Base-by-base conservation (phyloP, 805 yeast genomes). In the Saccharomycopsis guyanensis region DNA sequence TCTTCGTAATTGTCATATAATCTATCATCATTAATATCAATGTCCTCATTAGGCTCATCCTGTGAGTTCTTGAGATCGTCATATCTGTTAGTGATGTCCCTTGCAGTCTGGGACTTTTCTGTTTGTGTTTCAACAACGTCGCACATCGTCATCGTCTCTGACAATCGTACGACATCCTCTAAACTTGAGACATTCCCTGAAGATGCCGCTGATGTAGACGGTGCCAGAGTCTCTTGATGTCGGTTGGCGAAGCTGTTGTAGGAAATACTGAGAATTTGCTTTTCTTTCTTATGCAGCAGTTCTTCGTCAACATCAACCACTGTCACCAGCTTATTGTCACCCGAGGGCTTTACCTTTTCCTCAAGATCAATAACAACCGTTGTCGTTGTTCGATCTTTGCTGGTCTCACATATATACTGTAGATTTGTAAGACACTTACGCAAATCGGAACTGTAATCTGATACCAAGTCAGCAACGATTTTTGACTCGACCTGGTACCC, bases 381-480 rank as follows among this genome's bases (percentile, higher is more conserved):
- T 18, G n/a, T 12, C 24, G n/a, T 4, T n/a, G n/a, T n/a, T 18
- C 18, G 8, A 8, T 16, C 16, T 18, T 16, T 18, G 23, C 22
- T 37, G 19, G n/a, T 13, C 23, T 20, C 7, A 6, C 45, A 72
- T 1, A 66, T 13, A 46, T 61, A 64, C 54, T 78, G 82, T 31
- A 75, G 61, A 3, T 64, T 61, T 59, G 68, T 60, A 8, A 80
- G 53, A 33, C 71, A 66, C 48, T 65, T 67, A 43, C 84, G 62
- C 24, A 80, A 59, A 56, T 79, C 83, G 38, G 53, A 55, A 4
- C 57, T 54, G 20, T 56, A 52, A 10, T 55, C 52, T 5, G 49
- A 40, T 1, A 69, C 52, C 0, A 75, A 50, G 2, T 52, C 39
- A 0, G 55, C 54, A 6, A 76, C 50, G 0, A 66, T 50, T 0